A percentile compares a stretch with the other conserved stretches of the same genome.
Conservation (phyloP, 305 asterid genomes). For the Solanum hybrid region DNA sequence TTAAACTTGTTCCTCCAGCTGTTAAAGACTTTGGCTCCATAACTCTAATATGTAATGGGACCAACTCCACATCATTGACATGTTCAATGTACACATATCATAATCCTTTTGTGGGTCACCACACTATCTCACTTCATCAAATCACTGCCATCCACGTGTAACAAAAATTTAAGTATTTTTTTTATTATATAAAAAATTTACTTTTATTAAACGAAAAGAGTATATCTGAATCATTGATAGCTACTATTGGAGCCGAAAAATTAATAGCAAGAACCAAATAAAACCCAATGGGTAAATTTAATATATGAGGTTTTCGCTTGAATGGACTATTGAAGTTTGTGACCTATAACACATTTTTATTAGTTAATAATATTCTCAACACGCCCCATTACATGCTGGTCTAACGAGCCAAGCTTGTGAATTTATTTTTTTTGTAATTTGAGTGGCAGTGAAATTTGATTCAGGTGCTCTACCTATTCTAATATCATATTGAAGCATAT, state of each 20-base stretch:
- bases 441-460: too few relatives aligned
- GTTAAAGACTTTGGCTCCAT: slow-evolving; percentile 10
- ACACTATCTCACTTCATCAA: slow-evolving; percentile 25
- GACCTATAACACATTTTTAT: too few relatives aligned
- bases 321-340: too few relatives aligned
- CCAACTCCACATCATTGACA: slow-evolving; percentile 17
- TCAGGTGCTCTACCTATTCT: too few relatives aligned
- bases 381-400: rapidly evolving
- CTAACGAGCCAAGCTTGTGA: neutral
- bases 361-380: too few relatives aligned
- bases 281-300: neutral
- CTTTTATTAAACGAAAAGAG: neutral
- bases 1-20: neutral
- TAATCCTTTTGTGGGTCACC: slow-evolving; percentile 25
- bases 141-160: slow-evolving; percentile 24
- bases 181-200: too few relatives aligned
- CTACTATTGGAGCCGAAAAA: neutral
- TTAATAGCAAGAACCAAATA: neutral
- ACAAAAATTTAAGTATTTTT: neutral
- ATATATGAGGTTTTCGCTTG: neutral
- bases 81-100: slow-evolving; percentile 17
- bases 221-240: neutral
- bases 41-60: neutral
- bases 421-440: too few relatives aligned
- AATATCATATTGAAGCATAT: too few relatives aligned